Evolutionary conservation across 768 basidiomycete species (phyloP).

Genomic region (Rhodotorula graminis): DNA sequence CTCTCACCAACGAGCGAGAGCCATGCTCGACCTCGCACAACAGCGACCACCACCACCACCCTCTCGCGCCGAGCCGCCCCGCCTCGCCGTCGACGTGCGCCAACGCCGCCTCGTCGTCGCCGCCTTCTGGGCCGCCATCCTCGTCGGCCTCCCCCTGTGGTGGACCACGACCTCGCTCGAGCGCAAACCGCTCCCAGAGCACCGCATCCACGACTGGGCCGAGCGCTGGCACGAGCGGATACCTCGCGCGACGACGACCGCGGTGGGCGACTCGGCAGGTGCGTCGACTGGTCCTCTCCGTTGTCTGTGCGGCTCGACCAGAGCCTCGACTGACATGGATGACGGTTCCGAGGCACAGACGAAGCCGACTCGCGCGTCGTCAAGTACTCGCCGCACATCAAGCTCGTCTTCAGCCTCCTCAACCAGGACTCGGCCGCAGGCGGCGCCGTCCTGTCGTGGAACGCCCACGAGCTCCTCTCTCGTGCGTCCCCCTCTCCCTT

Average conservation of each 20-base stretch:
- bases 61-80: not conserved
- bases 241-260: not conserved
- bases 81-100: not conserved
- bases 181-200: slow-evolving; percentile 65
- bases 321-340: not conserved
- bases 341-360: not conserved
- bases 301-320: too few relatives aligned
- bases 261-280: not conserved
- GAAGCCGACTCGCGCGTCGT: slow-evolving; percentile 53
- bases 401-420: slow-evolving; percentile 83
- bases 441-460: slow-evolving; percentile 60
- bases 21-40: not conserved
- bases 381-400: slow-evolving; percentile 75
- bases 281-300: not conserved
- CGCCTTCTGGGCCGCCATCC: slow-evolving; percentile 70
- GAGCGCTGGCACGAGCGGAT: slow-evolving; percentile 34
- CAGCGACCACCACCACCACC: not conserved
- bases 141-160: slow-evolving; percentile 83
- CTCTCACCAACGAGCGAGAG: not conserved
- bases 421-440: slow-evolving; percentile 80
- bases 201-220: slow-evolving; percentile 53
- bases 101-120: slow-evolving; percentile 61
- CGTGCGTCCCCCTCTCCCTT: slow-evolving; percentile 52
- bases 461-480: slow-evolving; percentile 60
- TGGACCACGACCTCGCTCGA: slow-evolving; percentile 89